These are phyloP conservation scores for Crucihimalaya himalaica DNA, from an alignment of 345 rosid species.

Conservation along the genomic window DNA sequence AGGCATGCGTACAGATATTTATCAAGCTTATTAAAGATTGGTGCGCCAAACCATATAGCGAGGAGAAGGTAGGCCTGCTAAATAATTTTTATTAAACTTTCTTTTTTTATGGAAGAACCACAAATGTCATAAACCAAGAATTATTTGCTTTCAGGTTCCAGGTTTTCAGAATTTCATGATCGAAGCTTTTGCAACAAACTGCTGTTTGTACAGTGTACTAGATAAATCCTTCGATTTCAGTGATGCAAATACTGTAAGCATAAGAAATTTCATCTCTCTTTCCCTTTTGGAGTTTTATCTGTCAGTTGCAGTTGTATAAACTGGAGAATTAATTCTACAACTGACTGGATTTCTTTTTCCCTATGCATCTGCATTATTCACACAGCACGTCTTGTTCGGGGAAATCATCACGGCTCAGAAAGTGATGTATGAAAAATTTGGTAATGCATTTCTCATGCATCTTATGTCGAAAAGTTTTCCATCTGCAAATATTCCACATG, in stretches of 20 bases:
- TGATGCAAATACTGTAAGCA: conserved; percentile 89
- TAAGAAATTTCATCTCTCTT: neutral
- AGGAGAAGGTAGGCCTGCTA: conserved; percentile 59
- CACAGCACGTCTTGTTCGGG: conserved; percentile 83
- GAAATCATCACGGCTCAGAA: conserved; percentile 90
- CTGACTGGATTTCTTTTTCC: conserved; percentile 15
- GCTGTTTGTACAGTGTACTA: conserved; percentile 85
- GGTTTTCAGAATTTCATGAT: conserved; percentile 80
- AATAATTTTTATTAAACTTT: neutral
- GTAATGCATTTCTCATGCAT: conserved; percentile 66
- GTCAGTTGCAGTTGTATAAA: neutral
- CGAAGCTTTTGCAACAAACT: conserved; percentile 70
- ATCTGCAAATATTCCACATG: conserved; percentile 61
- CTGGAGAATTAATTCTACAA: neutral
- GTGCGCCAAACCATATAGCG: conserved; percentile 59
- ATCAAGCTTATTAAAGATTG: conserved; percentile 87
- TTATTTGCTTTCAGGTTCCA: conserved; percentile 58
- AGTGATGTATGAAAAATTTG: conserved; percentile 92
- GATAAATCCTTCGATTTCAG: conserved; percentile 85
- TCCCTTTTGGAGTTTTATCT: neutral
- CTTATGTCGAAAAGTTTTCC: conserved; percentile 62
- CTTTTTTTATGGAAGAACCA: neutral
- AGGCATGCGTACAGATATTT: conserved; percentile 96
- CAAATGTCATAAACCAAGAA: neutral
- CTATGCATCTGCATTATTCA: conserved; percentile 24